Evolutionary conservation across 495 filamentous ascomycete species (phyloP).

Genomic region (Xylaria flabelliformis): DNA sequence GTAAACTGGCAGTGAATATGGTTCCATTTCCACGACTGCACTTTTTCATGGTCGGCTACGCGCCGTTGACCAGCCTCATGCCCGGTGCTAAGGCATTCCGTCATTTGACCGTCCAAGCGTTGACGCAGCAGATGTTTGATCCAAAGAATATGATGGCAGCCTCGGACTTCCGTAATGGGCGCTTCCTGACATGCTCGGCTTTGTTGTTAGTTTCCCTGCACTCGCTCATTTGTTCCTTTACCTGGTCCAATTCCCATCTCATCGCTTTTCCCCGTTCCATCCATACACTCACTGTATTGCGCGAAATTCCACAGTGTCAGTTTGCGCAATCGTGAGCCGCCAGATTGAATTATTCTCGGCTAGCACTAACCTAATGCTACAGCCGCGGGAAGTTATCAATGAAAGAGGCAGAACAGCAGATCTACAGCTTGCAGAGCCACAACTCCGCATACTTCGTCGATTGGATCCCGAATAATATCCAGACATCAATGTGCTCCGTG

Average conservation of each 20-base stretch:
- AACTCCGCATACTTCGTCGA: constrained; percentile 99
- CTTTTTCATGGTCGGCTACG: constrained; percentile 99
- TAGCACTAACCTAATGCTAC: too few relatives aligned
- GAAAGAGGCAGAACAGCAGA: constrained; percentile 99
- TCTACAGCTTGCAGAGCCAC: constrained; percentile 99
- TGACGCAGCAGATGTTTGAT: constrained; percentile 99
- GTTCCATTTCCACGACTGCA: constrained; percentile 97
- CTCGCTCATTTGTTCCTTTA: too few relatives aligned
- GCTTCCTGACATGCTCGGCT: constrained; percentile 97
- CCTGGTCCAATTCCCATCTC: too few relatives aligned
- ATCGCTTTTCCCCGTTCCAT: too few relatives aligned
- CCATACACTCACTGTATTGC: too few relatives aligned
- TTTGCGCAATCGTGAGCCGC: too few relatives aligned
- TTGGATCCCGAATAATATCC: constrained; percentile 99
- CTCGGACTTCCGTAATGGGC: constrained; percentile 97
- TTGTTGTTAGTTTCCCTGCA: constrained; percentile 63
- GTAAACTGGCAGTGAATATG: not conserved
- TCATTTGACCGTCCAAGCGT: constrained; percentile 88
- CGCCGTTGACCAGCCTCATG: constrained; percentile 79
- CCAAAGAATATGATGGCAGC: constrained; percentile 99
- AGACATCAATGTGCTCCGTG: constrained; percentile 97
- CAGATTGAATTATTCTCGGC: too few relatives aligned
- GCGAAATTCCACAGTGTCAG: too few relatives aligned
- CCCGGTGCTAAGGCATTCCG: constrained; percentile 91
- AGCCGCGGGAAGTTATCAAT: constrained; percentile 94